Evolutionary conservation across 1,139 yeast species (phyloP).

Genomic region (Trichomonascaceae sp.): DNA sequence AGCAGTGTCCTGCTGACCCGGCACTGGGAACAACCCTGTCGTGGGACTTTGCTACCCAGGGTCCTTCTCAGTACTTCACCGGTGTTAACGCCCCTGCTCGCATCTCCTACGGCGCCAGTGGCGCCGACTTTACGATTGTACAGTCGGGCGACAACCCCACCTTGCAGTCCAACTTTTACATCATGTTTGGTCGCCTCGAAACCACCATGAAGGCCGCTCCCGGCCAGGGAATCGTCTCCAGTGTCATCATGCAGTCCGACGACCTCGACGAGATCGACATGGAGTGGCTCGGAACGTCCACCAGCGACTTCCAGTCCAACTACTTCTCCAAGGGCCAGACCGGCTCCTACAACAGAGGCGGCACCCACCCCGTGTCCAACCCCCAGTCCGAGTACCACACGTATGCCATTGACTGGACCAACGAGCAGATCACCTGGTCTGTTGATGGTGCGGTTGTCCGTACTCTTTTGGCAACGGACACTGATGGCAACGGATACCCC

Average conservation of each 20-base stretch:
- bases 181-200: conserved; percentile 78
- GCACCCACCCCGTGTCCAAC: conserved; percentile 43
- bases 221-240: conserved; percentile 67
- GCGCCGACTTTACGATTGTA: conserved; percentile 46
- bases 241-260: conserved; percentile 71
- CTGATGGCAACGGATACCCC: conserved; percentile 47
- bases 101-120: conserved; percentile 31
- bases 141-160: conserved; percentile 65
- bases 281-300: conserved; percentile 73
- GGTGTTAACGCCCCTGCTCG: conserved; percentile 10
- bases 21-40: conserved; percentile 19
- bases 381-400: conserved; percentile 53
- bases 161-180: conserved; percentile 57
- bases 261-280: conserved; percentile 77
- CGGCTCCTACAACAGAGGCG: conserved; percentile 66
- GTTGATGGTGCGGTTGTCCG: conserved; percentile 51
- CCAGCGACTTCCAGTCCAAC: conserved; percentile 60
- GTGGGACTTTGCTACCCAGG: conserved; percentile 19
- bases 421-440: conserved; percentile 44
- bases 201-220: conserved; percentile 58
- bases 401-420: conserved; percentile 73
- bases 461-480: conserved; percentile 33
- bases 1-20: conserved; percentile 19
- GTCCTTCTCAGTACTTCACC: conserved; percentile 12
- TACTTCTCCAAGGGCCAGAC: conserved; percentile 70